Evolutionary conservation across 495 filamentous ascomycete species (phyloP).

Genomic region (Hypoxylon crocopeplum): DNA sequence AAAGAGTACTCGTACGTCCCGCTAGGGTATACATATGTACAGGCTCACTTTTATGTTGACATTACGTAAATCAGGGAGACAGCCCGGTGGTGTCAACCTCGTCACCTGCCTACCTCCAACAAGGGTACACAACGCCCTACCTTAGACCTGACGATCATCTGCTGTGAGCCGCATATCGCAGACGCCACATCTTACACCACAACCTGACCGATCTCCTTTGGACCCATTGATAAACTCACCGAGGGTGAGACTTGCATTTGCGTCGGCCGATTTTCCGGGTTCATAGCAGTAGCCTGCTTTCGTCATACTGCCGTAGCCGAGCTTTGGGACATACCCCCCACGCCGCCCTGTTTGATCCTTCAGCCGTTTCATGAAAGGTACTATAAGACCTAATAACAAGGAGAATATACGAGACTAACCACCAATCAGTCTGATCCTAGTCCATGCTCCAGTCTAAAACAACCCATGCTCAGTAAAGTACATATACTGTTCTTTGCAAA

Average conservation of each 20-base stretch:
- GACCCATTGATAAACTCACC: conserved; percentile 6
- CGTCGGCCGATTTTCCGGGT: conserved; percentile 4
- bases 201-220: conserved; percentile 4
- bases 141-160: conserved; percentile 22
- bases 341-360: too few relatives aligned
- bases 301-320: not conserved
- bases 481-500: conserved; percentile 18
- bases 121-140: conserved; percentile 1
- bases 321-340: too few relatives aligned
- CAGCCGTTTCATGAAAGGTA: too few relatives aligned
- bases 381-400: too few relatives aligned
- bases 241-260: conserved; percentile 4
- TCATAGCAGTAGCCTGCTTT: not conserved
- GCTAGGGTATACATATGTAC: not conserved
- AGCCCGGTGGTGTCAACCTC: not conserved
- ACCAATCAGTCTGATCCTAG: not conserved
- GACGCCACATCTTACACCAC: conserved; percentile 20
- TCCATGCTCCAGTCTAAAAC: conserved; percentile 1
- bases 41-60: conserved; percentile 3
- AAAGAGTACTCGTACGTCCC: not conserved
- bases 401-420: not conserved
- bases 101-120: not conserved
- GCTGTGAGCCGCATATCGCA: conserved; percentile 22
- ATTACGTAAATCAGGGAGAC: conserved; percentile 25
- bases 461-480: not conserved